Evolutionary conservation across 2,329 filamentous ascomycete genomes (phyloP).

Genomic region (Apiospora marii): DNA sequence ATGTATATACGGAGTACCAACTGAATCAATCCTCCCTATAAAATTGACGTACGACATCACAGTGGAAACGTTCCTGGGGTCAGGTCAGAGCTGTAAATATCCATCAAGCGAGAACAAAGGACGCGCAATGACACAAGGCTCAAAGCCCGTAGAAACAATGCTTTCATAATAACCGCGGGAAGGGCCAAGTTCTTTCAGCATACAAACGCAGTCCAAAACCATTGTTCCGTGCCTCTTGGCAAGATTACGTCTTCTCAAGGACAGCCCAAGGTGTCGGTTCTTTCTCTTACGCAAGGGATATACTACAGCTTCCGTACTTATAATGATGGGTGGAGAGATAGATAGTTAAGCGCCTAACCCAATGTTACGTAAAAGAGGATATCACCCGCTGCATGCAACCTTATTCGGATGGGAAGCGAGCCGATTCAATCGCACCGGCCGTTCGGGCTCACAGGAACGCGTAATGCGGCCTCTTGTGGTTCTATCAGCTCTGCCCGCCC

Average conservation of each 20-base stretch:
- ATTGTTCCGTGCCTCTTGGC: not conserved
- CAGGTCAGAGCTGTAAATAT: not conserved
- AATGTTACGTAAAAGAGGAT: constrained; percentile 7
- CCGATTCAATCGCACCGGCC: not conserved
- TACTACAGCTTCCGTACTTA: not conserved
- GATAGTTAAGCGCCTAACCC: not conserved
- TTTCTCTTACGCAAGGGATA: not conserved
- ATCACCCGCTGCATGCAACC: not conserved
- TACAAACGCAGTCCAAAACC: not conserved
- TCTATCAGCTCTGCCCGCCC: not conserved
- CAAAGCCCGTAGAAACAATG: not conserved
- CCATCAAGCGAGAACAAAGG: not conserved
- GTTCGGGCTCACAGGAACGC: not conserved
- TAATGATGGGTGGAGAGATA: not conserved
- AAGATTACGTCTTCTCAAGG: not conserved
- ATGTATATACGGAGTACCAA: too few relatives aligned
- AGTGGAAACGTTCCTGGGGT: not conserved
- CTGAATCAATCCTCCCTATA: not conserved
- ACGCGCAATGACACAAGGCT: not conserved
- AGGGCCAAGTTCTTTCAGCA: not conserved
- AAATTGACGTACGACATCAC: not conserved
- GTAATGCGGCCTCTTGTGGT: not conserved
- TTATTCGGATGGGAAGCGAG: not conserved
- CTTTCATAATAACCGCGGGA: not conserved
- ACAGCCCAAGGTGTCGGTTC: too few relatives aligned